phyloP scores from a whole-genome alignment of 306 rosid species.

The Medicago lupulina region DNA sequence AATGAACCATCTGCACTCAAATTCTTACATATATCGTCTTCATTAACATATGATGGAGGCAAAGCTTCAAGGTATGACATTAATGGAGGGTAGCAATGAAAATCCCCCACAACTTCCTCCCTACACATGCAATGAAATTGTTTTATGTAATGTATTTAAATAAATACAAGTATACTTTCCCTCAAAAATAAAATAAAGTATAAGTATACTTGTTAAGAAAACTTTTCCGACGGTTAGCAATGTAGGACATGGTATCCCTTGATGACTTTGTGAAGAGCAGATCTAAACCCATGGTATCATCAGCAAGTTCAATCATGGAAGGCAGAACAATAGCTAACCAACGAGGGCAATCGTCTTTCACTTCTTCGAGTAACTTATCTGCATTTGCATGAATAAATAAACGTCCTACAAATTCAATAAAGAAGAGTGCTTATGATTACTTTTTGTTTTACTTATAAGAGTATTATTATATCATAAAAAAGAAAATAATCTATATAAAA shows the following conservation, averaged over 20 bases:
- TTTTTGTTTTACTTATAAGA: no score
- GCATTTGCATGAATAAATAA: constrained; percentile 40
- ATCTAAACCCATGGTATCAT: constrained; percentile 16
- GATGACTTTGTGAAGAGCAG: constrained; percentile 28
- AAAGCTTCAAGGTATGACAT: constrained; percentile 50
- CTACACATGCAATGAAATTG: constrained; percentile 17
- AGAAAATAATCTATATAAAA: no score
- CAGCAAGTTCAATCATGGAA: constrained; percentile 46
- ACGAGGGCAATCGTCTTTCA: constrained; percentile 32
- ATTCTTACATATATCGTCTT: constrained; percentile 38
- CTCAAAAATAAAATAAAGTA: no score
- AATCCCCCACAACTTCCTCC: constrained; percentile 31
- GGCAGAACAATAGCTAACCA: constrained; percentile 50
- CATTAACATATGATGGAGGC: constrained; percentile 35
- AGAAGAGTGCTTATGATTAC: no score
- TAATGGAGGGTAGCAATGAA: constrained; percentile 29
- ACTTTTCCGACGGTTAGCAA: constrained; percentile 16
- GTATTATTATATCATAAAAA: no score
- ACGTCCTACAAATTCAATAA: constrained; percentile 39
- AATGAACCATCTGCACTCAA: constrained; percentile 49
- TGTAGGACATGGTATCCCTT: constrained; percentile 17
- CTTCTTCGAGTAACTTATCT: constrained; percentile 34
- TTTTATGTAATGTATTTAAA: no score
- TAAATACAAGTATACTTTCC: no score
- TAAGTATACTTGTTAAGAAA: constrained; percentile 29